Evolutionary conservation across 1,139 yeast species (phyloP).

Genomic region (Yamadazyma atmosphaerica): DNA sequence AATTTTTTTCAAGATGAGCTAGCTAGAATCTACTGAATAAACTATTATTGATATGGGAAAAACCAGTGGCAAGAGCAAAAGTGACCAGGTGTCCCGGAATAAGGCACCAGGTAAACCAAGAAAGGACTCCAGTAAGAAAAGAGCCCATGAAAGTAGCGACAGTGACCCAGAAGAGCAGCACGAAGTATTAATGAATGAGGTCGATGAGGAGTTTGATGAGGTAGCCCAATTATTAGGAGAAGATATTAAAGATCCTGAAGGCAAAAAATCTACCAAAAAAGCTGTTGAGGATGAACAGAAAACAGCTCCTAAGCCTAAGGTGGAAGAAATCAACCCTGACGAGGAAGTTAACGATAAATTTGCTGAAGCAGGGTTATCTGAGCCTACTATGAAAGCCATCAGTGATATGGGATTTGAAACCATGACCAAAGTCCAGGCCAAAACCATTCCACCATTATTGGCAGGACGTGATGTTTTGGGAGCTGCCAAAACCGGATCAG

Average conservation of each 20-base stretch:
- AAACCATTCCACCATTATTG: constrained; percentile 90
- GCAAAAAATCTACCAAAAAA: constrained; percentile 22
- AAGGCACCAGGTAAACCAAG: not conserved
- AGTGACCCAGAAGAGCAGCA: constrained; percentile 30
- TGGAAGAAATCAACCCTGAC: constrained; percentile 32
- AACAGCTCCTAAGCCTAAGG: constrained; percentile 27
- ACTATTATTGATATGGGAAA: constrained; percentile 13
- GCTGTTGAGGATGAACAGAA: constrained; percentile 16
- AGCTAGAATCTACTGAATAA: not conserved
- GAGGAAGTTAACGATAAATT: constrained; percentile 38
- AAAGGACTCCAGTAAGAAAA: constrained; percentile 13
- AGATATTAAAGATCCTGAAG: constrained; percentile 42
- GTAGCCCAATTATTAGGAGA: constrained; percentile 54
- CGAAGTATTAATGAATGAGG: constrained; percentile 46
- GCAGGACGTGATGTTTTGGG: constrained; percentile 97
- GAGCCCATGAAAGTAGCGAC: constrained; percentile 19
- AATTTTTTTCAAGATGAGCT: constrained; percentile 22
- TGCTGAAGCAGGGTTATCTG: constrained; percentile 62
- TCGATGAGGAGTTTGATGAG: constrained; percentile 56
- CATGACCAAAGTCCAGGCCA: constrained; percentile 92
- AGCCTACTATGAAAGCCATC: constrained; percentile 78
- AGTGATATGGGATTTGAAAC: constrained; percentile 81
- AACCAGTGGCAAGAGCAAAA: constrained; percentile 13
- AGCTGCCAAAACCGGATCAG: constrained; percentile 99
- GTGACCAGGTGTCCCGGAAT: constrained; percentile 2